Conservation (phyloP, 202 grass and related monocot species). For the Brachypodium distachyon region DNA sequence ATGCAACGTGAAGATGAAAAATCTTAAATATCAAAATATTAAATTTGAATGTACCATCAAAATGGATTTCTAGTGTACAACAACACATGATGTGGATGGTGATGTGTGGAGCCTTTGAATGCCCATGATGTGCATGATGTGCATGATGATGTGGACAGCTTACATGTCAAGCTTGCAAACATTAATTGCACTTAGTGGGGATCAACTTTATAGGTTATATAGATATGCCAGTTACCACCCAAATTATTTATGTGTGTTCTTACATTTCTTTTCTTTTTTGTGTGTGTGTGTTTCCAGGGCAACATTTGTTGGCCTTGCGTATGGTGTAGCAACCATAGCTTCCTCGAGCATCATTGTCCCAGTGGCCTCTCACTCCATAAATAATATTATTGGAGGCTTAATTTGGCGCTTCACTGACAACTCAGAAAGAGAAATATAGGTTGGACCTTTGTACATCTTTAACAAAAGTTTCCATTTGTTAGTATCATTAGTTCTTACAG, state of each 20-base stretch:
- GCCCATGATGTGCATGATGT: too few relatives aligned
- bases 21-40: too few relatives aligned
- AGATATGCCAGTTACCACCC: not conserved
- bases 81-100: too few relatives aligned
- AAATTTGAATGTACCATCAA: too few relatives aligned
- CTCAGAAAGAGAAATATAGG: constrained; percentile 14
- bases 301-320: constrained; percentile 73
- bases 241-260: not conserved
- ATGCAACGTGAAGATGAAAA: too few relatives aligned
- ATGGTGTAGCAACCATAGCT: constrained; percentile 68
- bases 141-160: too few relatives aligned
- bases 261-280: not conserved
- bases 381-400: constrained; percentile 78
- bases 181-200: too few relatives aligned
- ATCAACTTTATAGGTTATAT: too few relatives aligned
- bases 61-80: too few relatives aligned
- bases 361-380: constrained; percentile 80
- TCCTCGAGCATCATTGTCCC: constrained; percentile 73
- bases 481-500: not conserved
- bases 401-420: constrained; percentile 43
- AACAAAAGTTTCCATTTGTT: not conserved
- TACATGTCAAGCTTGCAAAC: too few relatives aligned
- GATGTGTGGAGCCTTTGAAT: too few relatives aligned
- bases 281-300: constrained; percentile 62
- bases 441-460: not conserved